A percentile compares a stretch with the other conserved stretches of the same genome.
These are phyloP conservation scores for Trichosanthes cucumerina DNA, from an alignment of 306 rosid species.

Conservation along the genomic window DNA sequence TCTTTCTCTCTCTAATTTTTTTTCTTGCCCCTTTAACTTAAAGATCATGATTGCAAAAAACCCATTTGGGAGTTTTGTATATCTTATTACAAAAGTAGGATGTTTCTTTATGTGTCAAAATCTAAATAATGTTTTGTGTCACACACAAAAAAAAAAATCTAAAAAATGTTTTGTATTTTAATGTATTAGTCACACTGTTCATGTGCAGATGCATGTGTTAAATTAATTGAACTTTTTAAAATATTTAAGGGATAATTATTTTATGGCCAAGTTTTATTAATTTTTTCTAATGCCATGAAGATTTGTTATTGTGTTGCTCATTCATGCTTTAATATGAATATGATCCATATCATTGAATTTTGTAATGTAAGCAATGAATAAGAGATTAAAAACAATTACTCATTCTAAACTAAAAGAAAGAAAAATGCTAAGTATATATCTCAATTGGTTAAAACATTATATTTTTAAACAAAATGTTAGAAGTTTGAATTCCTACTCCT, in stretches of 20 bases:
- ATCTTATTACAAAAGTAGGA: not conserved
- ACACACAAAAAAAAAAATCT: too few relatives aligned
- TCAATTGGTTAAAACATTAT: too few relatives aligned
- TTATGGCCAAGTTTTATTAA: not conserved
- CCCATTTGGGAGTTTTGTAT: not conserved
- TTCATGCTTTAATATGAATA: not conserved
- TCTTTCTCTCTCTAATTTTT: not conserved
- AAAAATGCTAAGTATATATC: too few relatives aligned
- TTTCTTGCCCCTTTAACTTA: not conserved
- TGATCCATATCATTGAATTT: not conserved
- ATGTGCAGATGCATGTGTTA: not conserved
- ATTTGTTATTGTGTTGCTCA: not conserved
- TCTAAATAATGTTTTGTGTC: not conserved
- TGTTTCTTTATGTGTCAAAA: conserved; percentile 1
- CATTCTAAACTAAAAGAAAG: not conserved
- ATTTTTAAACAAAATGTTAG: too few relatives aligned
- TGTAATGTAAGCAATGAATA: not conserved
- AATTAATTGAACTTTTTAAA: not conserved
- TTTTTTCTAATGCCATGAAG: not conserved
- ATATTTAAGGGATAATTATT: not conserved
- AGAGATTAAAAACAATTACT: not conserved
- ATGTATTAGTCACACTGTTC: not conserved
- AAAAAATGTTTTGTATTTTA: not conserved
- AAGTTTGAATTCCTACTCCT: too few relatives aligned
- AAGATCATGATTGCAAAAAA: not conserved